Evolutionary conservation across 768 basidiomycete genomes (phyloP), one percentile per base, ranked within the genome.

Genomic region (Rhizopogon roseolus): DNA sequence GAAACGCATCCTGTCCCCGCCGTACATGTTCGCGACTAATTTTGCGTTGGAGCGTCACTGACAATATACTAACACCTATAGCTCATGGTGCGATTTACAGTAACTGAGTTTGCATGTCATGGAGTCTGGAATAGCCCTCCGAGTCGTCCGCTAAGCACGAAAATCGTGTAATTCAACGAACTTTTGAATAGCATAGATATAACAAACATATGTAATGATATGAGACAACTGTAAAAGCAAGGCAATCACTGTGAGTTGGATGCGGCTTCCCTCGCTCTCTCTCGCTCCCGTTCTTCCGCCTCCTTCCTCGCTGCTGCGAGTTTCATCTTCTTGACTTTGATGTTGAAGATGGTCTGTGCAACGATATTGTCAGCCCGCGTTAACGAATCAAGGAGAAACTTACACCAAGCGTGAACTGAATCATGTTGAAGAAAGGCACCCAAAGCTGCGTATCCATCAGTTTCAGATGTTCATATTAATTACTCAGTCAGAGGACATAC

Each of bases 341-440:
- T 78, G 65, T 89, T 92, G 73, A 89, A 85, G 65, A 82, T 78
- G 4, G 86, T 88, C 86, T 88, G 38, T 13, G 38, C 56, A 44
- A 28, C 28, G 40, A 8, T 40, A 37, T 56, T 45, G 52, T 36
- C 54, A 53, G 27, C 1, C n/a, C 7, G 17, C 8, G 46, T 9
- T 8, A 17, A 43, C 38, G 46, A 54, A 14, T 32, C 13, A 13
- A 19, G 22, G 34, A 42, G 32, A 41, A 7, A 52, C 87, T 62
- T 63, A 91, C 90, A 19, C 90, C 90, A 11, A 90, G 75, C 19
- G 81, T 66, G 65, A 94, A 92, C 65, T 85, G 82, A 40, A 94
- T 73, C 36, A 79, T 61, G 66, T 85, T 92, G 79, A 94, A 93
- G 74, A 89, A 95, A 8, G 88, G 88, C 0, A 89, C 88, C 91